These are phyloP conservation scores for Hypsizygus marmoreus DNA, from an alignment of 768 basidiomycete genomes.

Conservation along the genomic window DNA sequence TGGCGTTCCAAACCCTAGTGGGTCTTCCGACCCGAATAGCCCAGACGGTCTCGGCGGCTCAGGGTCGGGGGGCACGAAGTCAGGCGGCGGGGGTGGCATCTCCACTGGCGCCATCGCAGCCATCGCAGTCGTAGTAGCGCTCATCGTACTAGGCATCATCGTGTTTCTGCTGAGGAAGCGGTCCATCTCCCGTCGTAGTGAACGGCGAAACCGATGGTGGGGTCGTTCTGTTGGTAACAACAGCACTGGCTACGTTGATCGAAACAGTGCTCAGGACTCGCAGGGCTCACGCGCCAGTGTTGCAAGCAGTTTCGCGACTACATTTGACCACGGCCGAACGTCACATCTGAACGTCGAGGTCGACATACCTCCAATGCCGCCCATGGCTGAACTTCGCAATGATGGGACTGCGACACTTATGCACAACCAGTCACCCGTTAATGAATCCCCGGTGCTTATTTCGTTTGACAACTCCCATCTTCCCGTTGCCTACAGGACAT, in stretches of 20 bases:
- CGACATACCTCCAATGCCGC: conserved; percentile 44
- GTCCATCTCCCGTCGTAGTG: conserved; percentile 39
- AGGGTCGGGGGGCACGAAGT: not conserved
- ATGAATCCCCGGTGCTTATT: conserved; percentile 32
- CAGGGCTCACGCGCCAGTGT: conserved; percentile 22
- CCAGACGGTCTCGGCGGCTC: conserved; percentile 8
- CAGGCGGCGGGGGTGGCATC: conserved; percentile 21
- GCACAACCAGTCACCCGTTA: conserved; percentile 7
- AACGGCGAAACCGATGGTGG: conserved; percentile 45
- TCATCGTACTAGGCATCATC: conserved; percentile 36
- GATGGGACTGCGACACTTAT: conserved; percentile 9
- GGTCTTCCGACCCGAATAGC: conserved; percentile 7
- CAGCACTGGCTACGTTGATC: conserved; percentile 23
- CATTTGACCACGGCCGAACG: conserved; percentile 46
- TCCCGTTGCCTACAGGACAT: conserved; percentile 29
- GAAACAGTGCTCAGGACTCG: conserved; percentile 18
- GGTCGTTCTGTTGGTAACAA: conserved; percentile 24
- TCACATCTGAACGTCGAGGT: conserved; percentile 25
- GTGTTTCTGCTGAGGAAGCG: conserved; percentile 51
- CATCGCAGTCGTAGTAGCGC: conserved; percentile 36
- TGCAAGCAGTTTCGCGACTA: conserved; percentile 68
- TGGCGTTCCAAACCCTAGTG: conserved; percentile 9
- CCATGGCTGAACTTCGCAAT: conserved; percentile 53
- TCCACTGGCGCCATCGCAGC: conserved; percentile 51
- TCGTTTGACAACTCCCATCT: conserved; percentile 28